phyloP scores from a whole-genome alignment of 2,329 filamentous ascomycete species.

The Fusarium robinianum region DNA sequence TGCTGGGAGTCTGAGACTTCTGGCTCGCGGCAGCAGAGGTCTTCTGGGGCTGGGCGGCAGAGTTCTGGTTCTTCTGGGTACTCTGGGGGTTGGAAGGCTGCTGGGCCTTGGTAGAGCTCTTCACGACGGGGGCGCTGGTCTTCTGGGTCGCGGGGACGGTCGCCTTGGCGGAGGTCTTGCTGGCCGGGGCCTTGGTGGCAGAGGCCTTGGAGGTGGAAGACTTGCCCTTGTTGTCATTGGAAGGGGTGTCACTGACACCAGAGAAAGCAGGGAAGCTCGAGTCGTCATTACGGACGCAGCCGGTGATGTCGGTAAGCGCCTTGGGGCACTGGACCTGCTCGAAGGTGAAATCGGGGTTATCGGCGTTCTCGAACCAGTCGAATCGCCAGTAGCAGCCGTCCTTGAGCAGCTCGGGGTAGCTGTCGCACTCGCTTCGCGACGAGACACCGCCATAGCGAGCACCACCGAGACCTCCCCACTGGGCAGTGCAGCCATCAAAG shows the following conservation, averaged over 20 bases:
- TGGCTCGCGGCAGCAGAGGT: not conserved
- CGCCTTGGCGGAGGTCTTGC: constrained; percentile 13
- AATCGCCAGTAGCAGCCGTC: constrained; percentile 66
- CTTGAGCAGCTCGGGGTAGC: constrained; percentile 58
- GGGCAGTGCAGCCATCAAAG: constrained; percentile 55
- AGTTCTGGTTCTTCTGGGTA: constrained; percentile 1
- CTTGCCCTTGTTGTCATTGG: constrained; percentile 7
- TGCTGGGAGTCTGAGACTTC: constrained; percentile 10
- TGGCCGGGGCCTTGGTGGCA: not conserved
- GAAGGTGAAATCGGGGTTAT: constrained; percentile 61
- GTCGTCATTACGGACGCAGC: constrained; percentile 43
- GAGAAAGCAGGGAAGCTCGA: constrained; percentile 34
- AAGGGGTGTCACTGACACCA: constrained; percentile 19
- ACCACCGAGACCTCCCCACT: constrained; percentile 56
- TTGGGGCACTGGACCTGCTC: constrained; percentile 60
- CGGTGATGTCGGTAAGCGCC: constrained; percentile 49
- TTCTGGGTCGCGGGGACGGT: constrained; percentile 5
- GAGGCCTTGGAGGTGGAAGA: constrained; percentile 4
- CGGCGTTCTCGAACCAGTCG: constrained; percentile 64
- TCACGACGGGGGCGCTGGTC: constrained; percentile 1
- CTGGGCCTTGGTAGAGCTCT: constrained; percentile 10
- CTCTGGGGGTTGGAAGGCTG: constrained; percentile 7
- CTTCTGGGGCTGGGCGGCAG: constrained; percentile 8
- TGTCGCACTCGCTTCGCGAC: constrained; percentile 54
- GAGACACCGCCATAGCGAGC: constrained; percentile 62